Percentiles rank a stretch among this genome's conserved stretches.
These are phyloP conservation scores for Marchantia paleacea DNA, from an alignment of 225 moss, liverwort and hornwort genomes.

Conservation along the genomic window DNA sequence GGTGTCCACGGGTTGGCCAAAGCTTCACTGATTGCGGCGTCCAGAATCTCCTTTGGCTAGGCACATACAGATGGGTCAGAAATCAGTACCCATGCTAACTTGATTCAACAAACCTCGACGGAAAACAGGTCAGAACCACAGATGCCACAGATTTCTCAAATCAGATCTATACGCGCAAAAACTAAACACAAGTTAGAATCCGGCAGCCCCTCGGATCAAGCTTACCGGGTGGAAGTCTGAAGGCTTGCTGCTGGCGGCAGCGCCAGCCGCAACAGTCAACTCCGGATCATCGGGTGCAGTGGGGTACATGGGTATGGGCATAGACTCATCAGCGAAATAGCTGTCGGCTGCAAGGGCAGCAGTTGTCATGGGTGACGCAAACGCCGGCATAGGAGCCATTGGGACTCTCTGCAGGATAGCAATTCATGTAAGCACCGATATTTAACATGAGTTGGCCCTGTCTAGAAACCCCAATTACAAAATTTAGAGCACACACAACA, in stretches of 20 bases:
- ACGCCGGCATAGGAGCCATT: slow-evolving; percentile 43
- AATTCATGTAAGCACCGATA: not conserved
- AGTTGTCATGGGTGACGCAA: slow-evolving; percentile 47
- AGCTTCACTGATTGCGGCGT: slow-evolving; percentile 92
- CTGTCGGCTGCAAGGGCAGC: slow-evolving; percentile 61
- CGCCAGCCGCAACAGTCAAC: slow-evolving; percentile 83
- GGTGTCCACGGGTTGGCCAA: slow-evolving; percentile 94
- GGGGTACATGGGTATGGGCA: slow-evolving; percentile 71
- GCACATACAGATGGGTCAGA: not conserved
- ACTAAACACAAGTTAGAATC: not conserved
- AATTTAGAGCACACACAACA: not conserved
- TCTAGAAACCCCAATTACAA: no score
- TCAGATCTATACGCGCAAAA: not conserved
- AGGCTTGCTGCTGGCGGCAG: slow-evolving; percentile 86
- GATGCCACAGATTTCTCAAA: not conserved
- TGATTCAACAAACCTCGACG: not conserved
- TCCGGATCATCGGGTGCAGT: slow-evolving; percentile 68
- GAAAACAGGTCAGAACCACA: not conserved
- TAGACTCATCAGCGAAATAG: slow-evolving; percentile 72
- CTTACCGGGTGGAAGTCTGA: slow-evolving; percentile 71
- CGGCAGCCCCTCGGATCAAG: not conserved
- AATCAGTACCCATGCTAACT: not conserved
- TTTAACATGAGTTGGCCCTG: not conserved
- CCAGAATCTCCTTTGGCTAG: slow-evolving; percentile 87
- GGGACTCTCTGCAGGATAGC: slow-evolving; percentile 41